Percentiles rank a stretch among this genome's conserved stretches.
phyloP scores from a whole-genome alignment of 257 asterid genomes.

The Scutellaria baicalensis region DNA sequence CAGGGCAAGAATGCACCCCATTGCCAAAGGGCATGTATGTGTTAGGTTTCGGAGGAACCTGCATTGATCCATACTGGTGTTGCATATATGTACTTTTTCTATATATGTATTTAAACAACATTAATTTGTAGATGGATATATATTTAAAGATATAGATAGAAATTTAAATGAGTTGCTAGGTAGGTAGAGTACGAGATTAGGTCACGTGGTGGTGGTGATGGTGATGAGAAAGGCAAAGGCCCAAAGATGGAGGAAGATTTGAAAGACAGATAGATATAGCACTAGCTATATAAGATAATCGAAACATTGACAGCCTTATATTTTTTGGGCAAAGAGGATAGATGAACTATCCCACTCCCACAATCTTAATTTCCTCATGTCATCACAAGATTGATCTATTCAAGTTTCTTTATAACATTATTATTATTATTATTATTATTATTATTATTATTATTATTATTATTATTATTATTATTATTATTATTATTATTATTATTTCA shows the following conservation, averaged over 20 bases:
- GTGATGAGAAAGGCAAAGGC: neutral
- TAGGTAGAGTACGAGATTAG: slow-evolving; percentile 18
- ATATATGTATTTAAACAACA: too few species aligned
- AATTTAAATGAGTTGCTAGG: too few species aligned
- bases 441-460: neutral
- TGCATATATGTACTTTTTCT: too few species aligned
- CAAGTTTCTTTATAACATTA: neutral
- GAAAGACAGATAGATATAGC: slow-evolving; percentile 3
- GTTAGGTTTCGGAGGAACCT: slow-evolving; percentile 56
- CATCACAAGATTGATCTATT: neutral
- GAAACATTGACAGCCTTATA: slow-evolving; percentile 34
- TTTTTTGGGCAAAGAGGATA: slow-evolving; percentile 12
- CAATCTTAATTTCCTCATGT: neutral
- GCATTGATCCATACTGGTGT: too few species aligned
- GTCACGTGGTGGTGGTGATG: slow-evolving; percentile 29
- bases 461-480: too few species aligned
- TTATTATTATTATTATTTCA: too few species aligned
- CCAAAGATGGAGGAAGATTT: slow-evolving; percentile 17
- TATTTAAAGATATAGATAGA: too few species aligned
- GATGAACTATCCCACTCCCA: slow-evolving; percentile 4
- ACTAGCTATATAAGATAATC: slow-evolving; percentile 24
- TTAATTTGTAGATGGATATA: too few species aligned
- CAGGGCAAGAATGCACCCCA: slow-evolving; percentile 74
- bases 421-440: neutral
- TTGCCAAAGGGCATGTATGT: slow-evolving; percentile 73